Evolutionary conservation across 176 grass and related monocot species (phyloP).

Genomic region (Alopecurus myosuroides): DNA sequence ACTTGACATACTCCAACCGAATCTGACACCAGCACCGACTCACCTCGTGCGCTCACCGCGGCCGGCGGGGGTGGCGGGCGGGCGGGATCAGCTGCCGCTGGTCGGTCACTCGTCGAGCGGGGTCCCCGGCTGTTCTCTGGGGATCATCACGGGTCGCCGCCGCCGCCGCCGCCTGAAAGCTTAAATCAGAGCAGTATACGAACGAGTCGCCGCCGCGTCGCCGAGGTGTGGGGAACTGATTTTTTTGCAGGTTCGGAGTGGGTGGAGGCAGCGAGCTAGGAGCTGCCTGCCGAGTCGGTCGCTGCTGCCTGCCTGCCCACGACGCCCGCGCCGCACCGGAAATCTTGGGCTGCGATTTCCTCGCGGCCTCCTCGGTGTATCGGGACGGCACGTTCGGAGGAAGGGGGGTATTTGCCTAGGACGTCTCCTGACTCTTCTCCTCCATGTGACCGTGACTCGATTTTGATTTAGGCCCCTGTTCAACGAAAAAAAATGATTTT

Average conservation of each 20-base stretch:
- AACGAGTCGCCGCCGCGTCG: neutral
- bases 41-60: neutral
- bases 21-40: neutral
- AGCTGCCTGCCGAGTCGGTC: neutral
- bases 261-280: neutral
- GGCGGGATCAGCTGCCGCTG: conserved; percentile 1
- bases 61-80: neutral
- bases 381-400: neutral
- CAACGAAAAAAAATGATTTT: no score
- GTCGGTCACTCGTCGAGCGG: neutral
- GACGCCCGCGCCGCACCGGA: conserved; percentile 12
- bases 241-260: neutral
- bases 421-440: neutral
- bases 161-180: neutral
- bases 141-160: conserved; percentile 26
- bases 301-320: conserved; percentile 3
- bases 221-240: neutral
- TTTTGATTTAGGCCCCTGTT: no score
- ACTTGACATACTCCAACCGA: neutral
- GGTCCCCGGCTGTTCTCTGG: neutral
- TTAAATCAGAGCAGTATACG: neutral
- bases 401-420: neutral
- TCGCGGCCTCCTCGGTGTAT: neutral
- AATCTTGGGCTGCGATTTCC: neutral
- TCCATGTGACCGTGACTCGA: neutral